Percentiles rank a stretch among this genome's conserved stretches.
Evolutionary conservation across 2,329 filamentous ascomycete genomes (phyloP).

Genomic region (Fusarium palustre): DNA sequence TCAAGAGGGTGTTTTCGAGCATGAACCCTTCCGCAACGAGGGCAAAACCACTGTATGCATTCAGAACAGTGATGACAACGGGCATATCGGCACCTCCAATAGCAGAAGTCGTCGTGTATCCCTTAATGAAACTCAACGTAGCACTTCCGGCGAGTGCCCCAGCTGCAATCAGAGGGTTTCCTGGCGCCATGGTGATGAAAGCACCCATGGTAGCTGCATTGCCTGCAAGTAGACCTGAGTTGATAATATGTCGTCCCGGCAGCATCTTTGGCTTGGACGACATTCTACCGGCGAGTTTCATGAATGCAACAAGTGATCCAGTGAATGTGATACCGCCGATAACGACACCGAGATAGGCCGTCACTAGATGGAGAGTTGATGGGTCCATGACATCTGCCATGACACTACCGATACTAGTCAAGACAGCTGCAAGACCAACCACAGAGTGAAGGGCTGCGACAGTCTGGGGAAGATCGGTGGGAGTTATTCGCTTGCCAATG

Average conservation of each 20-base stretch:
- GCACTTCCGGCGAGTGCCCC: constrained; percentile 82
- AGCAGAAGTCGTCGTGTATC: constrained; percentile 86
- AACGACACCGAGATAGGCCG: constrained; percentile 85
- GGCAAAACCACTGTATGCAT: constrained; percentile 91
- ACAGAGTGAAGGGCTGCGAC: constrained; percentile 91
- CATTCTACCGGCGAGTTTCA: constrained; percentile 87
- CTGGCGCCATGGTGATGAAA: constrained; percentile 84
- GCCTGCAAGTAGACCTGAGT: constrained; percentile 77
- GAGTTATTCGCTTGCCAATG: constrained; percentile 88
- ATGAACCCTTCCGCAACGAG: constrained; percentile 92
- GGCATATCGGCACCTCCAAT: constrained; percentile 97
- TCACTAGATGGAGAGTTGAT: constrained; percentile 84
- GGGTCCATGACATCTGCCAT: constrained; percentile 78
- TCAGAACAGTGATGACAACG: constrained; percentile 89
- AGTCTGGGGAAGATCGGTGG: constrained; percentile 88
- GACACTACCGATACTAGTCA: constrained; percentile 90
- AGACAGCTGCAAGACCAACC: constrained; percentile 86
- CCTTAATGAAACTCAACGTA: constrained; percentile 83
- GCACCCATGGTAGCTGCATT: constrained; percentile 87
- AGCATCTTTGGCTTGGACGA: constrained; percentile 79
- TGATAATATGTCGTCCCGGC: constrained; percentile 80
- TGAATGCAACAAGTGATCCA: constrained; percentile 87
- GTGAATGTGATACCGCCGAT: constrained; percentile 93
- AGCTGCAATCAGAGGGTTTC: constrained; percentile 81
- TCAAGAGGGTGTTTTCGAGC: constrained; percentile 87